Evolutionary conservation across 495 filamentous ascomycete species (phyloP).

Genomic region (Xylaria nigripes): DNA sequence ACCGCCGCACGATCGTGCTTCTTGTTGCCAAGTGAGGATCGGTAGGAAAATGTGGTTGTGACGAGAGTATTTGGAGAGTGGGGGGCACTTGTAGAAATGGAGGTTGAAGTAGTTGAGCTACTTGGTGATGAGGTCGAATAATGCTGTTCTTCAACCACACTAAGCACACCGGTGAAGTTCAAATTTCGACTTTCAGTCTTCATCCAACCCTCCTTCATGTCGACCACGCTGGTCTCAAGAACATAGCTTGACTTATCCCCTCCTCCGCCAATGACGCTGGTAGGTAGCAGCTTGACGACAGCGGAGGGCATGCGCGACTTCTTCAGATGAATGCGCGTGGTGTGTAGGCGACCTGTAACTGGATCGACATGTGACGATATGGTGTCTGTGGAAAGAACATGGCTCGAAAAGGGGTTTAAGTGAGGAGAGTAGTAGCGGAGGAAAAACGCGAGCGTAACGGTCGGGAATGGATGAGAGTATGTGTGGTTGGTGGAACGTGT

Average conservation of each 20-base stretch:
- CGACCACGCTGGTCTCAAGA: slow-evolving; percentile 82
- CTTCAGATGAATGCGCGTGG: slow-evolving; percentile 87
- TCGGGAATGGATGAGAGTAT: slow-evolving; percentile 85
- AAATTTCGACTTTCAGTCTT: slow-evolving; percentile 74
- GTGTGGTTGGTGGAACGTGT: slow-evolving; percentile 70
- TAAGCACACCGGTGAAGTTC: slow-evolving; percentile 86
- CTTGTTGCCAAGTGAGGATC: slow-evolving; percentile 70
- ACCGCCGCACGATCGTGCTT: slow-evolving; percentile 44
- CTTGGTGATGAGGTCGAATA: slow-evolving; percentile 49
- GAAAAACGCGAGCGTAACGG: slow-evolving; percentile 95
- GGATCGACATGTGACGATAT: slow-evolving; percentile 81
- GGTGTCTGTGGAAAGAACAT: slow-evolving; percentile 94
- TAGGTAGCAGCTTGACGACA: slow-evolving; percentile 72
- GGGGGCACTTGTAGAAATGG: slow-evolving; percentile 4
- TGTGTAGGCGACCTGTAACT: slow-evolving; percentile 69
- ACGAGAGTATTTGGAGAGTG: slow-evolving; percentile 59
- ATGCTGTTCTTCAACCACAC: slow-evolving; percentile 80
- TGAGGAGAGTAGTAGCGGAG: slow-evolving; percentile 76
- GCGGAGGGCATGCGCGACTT: slow-evolving; percentile 80
- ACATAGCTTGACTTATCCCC: slow-evolving; percentile 77
- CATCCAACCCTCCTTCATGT: slow-evolving; percentile 85
- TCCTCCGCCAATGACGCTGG: slow-evolving; percentile 57
- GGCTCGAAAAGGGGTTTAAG: slow-evolving; percentile 82
- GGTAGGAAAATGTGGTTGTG: slow-evolving; percentile 74
- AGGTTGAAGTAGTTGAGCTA: not conserved